Conservation (phyloP, 768 basidiomycete species). For the Trametes punicea region DNA sequence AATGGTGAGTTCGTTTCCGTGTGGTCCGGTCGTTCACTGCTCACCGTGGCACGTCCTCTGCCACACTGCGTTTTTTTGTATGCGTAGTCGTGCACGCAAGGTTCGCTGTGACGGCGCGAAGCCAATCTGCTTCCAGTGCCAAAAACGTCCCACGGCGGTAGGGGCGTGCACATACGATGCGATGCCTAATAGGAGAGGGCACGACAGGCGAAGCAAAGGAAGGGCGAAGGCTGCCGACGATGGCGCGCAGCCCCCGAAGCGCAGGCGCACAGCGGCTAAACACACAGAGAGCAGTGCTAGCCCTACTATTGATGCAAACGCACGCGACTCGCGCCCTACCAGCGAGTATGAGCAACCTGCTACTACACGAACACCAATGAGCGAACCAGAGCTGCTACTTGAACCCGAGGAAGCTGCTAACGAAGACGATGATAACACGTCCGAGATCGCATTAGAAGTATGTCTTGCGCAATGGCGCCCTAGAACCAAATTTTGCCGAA, state of each 20-base stretch:
- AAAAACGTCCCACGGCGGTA: constrained; percentile 5
- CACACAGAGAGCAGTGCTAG: not conserved
- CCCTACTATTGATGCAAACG: not conserved
- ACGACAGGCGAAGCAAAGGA: not conserved
- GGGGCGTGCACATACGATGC: constrained; percentile 14
- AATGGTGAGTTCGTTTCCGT: constrained; percentile 48
- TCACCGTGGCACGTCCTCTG: not conserved
- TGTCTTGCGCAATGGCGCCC: not conserved
- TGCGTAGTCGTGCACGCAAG: constrained; percentile 10
- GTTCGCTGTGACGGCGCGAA: constrained; percentile 17
- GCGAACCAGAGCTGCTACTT: no score
- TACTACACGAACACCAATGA: not conserved
- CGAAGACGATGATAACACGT: not conserved
- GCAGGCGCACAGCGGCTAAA: not conserved
- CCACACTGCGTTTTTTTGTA: not conserved
- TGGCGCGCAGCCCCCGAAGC: not conserved
- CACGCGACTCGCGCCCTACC: constrained; percentile 25
- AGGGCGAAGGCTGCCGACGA: not conserved
- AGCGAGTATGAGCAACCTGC: not conserved
- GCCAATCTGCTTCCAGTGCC: constrained; percentile 13
- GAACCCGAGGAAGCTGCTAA: not conserved
- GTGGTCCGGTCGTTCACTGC: not conserved
- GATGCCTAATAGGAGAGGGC: constrained; percentile 9
- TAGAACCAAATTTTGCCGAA: not conserved
- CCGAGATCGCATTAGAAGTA: not conserved